These are phyloP conservation scores for Aspergillus sp. DNA, from an alignment of 2,329 filamentous ascomycete genomes.

Conservation along the genomic window DNA sequence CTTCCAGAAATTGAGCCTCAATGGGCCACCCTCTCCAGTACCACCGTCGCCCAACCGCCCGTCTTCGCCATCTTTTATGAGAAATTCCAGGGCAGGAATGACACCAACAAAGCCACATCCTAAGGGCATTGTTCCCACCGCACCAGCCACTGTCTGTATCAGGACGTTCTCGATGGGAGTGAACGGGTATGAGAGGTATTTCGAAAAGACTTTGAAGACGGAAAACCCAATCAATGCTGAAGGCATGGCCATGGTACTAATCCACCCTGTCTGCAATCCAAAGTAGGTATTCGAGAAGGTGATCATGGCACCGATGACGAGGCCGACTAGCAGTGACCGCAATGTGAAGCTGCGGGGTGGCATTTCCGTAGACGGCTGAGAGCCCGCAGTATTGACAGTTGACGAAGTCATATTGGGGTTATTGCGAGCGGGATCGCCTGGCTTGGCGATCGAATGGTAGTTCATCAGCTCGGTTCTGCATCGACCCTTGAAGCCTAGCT, in stretches of 20 bases:
- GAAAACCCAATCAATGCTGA: slow-evolving; percentile 93
- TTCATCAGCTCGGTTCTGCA: slow-evolving; percentile 33
- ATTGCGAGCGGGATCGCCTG: slow-evolving; percentile 30
- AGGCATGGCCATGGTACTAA: slow-evolving; percentile 94
- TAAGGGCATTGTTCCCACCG: slow-evolving; percentile 94
- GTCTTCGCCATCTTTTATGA: slow-evolving; percentile 76
- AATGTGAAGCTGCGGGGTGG: slow-evolving; percentile 73
- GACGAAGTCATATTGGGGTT: slow-evolving; percentile 7
- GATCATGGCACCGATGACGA: slow-evolving; percentile 85
- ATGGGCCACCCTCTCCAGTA: slow-evolving; percentile 75
- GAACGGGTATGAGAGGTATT: slow-evolving; percentile 77
- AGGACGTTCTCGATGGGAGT: slow-evolving; percentile 95
- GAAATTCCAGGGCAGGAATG: slow-evolving; percentile 86
- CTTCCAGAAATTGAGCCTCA: slow-evolving; percentile 73
- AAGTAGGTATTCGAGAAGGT: slow-evolving; percentile 99
- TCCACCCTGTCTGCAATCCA: slow-evolving; percentile 87
- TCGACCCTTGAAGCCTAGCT: background rate
- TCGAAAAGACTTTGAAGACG: slow-evolving; percentile 80
- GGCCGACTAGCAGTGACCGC: slow-evolving; percentile 77
- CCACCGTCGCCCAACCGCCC: slow-evolving; percentile 74
- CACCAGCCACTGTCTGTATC: slow-evolving; percentile 92
- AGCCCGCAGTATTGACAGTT: slow-evolving; percentile 4
- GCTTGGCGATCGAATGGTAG: slow-evolving; percentile 42
- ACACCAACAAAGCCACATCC: slow-evolving; percentile 96
- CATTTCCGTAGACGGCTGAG: slow-evolving; percentile 23